phyloP scores from a whole-genome alignment of 495 filamentous ascomycete species.

The Emericellopsis terricola region DNA sequence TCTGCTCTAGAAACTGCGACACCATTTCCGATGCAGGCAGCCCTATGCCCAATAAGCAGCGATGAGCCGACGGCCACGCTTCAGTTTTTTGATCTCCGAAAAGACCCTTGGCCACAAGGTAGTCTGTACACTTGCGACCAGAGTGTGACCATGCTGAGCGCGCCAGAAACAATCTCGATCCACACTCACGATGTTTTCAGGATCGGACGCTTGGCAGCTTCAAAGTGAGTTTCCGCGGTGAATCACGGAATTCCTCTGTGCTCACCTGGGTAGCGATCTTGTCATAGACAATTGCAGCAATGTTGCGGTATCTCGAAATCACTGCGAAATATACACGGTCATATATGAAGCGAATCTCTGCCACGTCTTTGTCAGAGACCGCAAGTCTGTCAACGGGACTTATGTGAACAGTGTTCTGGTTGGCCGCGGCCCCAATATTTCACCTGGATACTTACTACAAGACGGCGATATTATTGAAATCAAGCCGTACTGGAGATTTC shows the following conservation, averaged over 20 bases:
- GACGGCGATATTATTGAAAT: slow-evolving; percentile 34
- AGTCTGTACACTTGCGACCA: no score
- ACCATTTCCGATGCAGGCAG: no score
- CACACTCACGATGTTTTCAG: slow-evolving; percentile 13
- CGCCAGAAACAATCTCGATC: no score
- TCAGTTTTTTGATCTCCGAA: no score
- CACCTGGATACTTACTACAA: slow-evolving; percentile 29
- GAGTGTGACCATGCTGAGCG: no score
- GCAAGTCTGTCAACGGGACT: slow-evolving; percentile 37
- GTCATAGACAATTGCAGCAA: slow-evolving; percentile 15
- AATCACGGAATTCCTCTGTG: no score
- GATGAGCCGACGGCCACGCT: no score
- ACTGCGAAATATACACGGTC: slow-evolving; percentile 45
- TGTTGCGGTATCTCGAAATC: slow-evolving; percentile 32
- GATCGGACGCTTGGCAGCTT: slow-evolving; percentile 16
- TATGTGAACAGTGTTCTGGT: slow-evolving; percentile 30
- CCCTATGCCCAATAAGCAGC: no score
- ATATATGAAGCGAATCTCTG: slow-evolving; percentile 17
- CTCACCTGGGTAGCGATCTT: slow-evolving; percentile 16
- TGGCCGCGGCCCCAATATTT: slow-evolving; percentile 11
- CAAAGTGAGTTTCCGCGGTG: no score
- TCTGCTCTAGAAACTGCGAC: no score
- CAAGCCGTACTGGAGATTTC: slow-evolving; percentile 15
- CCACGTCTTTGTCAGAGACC: slow-evolving; percentile 42
- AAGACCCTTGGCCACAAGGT: no score